These are phyloP conservation scores for Pythium brachiatum DNA, from an alignment of 352 stramenopile species.

Conservation along the genomic window DNA sequence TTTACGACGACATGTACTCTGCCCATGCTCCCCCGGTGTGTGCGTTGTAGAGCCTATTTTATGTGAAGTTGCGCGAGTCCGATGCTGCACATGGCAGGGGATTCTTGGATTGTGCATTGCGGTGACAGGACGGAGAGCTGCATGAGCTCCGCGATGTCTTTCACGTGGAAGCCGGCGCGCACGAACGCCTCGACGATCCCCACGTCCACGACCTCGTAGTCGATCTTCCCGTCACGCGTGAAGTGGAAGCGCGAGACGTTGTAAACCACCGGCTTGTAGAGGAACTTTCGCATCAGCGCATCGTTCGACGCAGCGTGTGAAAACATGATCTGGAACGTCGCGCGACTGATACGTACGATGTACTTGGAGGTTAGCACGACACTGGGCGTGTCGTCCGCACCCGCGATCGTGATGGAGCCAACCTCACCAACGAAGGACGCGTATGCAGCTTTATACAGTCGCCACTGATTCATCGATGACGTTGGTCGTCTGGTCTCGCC, in stretches of 20 bases:
- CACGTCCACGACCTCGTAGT: neutral
- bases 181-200: slow-evolving; percentile 13
- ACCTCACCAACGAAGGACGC: slow-evolving; percentile 3
- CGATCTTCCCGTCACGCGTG: slow-evolving; percentile 7
- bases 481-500: neutral
- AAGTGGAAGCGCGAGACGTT: slow-evolving; percentile 13
- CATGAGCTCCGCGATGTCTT: slow-evolving; percentile 13
- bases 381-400: neutral
- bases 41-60: too few relatives aligned
- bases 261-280: slow-evolving; percentile 13
- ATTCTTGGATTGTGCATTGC: slow-evolving; percentile 5
- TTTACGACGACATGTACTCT: slow-evolving; percentile 1
- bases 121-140: neutral
- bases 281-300: slow-evolving; percentile 14
- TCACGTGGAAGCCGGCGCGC: neutral
- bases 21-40: neutral
- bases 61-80: too few relatives aligned
- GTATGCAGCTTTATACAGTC: slow-evolving; percentile 6
- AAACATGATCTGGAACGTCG: slow-evolving; percentile 20
- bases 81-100: too few relatives aligned
- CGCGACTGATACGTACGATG: slow-evolving; percentile 11
- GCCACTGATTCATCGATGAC: slow-evolving; percentile 17
- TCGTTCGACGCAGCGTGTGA: slow-evolving; percentile 16
- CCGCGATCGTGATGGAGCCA: neutral
- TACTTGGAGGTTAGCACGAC: slow-evolving; percentile 9